phyloP scores from a whole-genome alignment of 2,329 filamentous ascomycete species.

The Exserohilum turcica region DNA sequence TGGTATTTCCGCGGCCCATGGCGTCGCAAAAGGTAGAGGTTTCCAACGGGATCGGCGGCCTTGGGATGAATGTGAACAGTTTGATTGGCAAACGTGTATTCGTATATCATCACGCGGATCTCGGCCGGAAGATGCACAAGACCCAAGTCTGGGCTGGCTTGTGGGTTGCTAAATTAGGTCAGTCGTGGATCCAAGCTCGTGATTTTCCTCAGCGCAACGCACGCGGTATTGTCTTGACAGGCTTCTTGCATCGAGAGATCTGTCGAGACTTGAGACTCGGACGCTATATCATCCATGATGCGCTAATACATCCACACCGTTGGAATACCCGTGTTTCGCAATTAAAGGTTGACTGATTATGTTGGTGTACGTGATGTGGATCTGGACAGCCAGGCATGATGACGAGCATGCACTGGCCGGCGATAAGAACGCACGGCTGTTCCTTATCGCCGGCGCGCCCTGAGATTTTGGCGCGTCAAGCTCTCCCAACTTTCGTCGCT shows the following conservation, averaged over 20 bases:
- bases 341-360: background rate
- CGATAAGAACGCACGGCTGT: conserved; percentile 4
- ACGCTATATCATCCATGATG: background rate
- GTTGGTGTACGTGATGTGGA: background rate
- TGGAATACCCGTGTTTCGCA: background rate
- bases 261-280: background rate
- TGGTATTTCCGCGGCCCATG: conserved; percentile 1
- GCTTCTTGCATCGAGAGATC: background rate
- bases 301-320: too few relatives aligned
- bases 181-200: background rate
- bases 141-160: background rate
- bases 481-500: conserved; percentile 10
- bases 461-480: conserved; percentile 14
- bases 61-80: conserved; percentile 6
- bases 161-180: background rate
- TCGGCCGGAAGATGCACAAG: conserved; percentile 6
- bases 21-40: background rate
- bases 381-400: background rate
- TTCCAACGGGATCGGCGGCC: background rate
- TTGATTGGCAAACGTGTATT: conserved; percentile 7
- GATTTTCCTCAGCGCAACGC: background rate
- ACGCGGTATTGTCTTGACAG: background rate
- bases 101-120: conserved; percentile 12
- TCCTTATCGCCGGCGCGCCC: conserved; percentile 13
- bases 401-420: background rate